These are phyloP conservation scores for Backusella australiensis DNA, from an alignment of 192 early-diverging fungal species.

Conservation along the genomic window DNA sequence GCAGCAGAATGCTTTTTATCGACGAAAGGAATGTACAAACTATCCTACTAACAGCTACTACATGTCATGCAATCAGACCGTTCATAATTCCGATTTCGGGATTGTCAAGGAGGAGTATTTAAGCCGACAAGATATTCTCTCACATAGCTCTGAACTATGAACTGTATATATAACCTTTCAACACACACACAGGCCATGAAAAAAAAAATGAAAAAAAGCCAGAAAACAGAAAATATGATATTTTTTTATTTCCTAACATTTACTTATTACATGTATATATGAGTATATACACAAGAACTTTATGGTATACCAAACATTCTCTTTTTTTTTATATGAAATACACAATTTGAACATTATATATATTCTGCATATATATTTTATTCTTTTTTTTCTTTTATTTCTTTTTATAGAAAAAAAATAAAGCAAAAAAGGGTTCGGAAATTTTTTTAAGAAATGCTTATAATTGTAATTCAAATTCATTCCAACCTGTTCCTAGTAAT, in stretches of 20 bases:
- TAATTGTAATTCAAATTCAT: conserved; percentile 31
- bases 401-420: background rate
- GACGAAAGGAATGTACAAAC: background rate
- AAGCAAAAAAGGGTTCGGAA: background rate
- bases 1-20: background rate
- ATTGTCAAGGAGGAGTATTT: background rate
- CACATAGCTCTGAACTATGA: background rate
- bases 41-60: background rate
- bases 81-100: background rate
- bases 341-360: background rate
- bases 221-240: conserved; percentile 4
- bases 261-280: background rate
- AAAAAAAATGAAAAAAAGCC: background rate
- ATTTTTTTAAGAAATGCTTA: conserved; percentile 2
- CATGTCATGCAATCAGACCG: background rate
- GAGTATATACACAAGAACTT: background rate
- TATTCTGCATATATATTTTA: background rate
- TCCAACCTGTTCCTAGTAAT: conserved; percentile 15
- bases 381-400: conserved; percentile 2
- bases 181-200: background rate
- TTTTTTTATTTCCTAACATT: background rate
- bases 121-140: conserved; percentile 8
- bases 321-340: background rate
- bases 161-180: background rate
- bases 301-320: background rate